Conservation (phyloP, 495 filamentous ascomycete species). For the Hypoxylon cercidicola region DNA sequence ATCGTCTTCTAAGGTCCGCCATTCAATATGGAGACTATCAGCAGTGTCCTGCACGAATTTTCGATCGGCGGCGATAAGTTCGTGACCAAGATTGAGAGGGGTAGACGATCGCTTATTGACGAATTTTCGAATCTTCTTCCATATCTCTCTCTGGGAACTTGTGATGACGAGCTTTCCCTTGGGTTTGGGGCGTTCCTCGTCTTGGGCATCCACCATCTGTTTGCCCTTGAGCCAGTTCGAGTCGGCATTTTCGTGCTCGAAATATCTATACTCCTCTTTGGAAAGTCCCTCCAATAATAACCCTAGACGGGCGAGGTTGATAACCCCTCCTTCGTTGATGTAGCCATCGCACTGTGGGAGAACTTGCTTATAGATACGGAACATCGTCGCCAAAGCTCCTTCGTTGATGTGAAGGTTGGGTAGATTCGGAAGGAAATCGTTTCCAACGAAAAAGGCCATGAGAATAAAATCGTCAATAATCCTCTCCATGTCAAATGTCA, state of each 20-base stretch:
- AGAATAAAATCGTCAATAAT: constrained; percentile 99
- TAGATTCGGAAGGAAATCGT: constrained; percentile 97
- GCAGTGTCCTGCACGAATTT: constrained; percentile 92
- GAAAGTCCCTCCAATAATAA: constrained; percentile 82
- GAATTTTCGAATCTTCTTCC: constrained; percentile 82
- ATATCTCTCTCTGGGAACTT: constrained; percentile 81
- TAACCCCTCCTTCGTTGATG: constrained; percentile 93
- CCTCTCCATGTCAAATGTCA: constrained; percentile 92
- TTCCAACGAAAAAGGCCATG: constrained; percentile 99
- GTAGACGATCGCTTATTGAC: constrained; percentile 67
- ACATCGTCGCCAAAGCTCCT: constrained; percentile 94
- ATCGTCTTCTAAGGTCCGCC: constrained; percentile 81
- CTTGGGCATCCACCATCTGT: constrained; percentile 60
- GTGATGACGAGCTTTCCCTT: constrained; percentile 78
- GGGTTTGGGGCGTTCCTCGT: constrained; percentile 70
- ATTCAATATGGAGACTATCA: constrained; percentile 80
- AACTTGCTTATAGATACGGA: constrained; percentile 92
- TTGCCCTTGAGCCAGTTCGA: constrained; percentile 92
- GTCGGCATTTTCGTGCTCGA: constrained; percentile 89
- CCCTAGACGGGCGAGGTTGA: constrained; percentile 82
- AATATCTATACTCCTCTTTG: constrained; percentile 87
- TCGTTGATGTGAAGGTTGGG: constrained; percentile 99
- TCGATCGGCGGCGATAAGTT: constrained; percentile 84
- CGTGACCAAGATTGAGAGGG: constrained; percentile 75
- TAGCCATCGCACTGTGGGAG: constrained; percentile 91